Base-by-base conservation (phyloP, 2,329 filamentous ascomycete species). In the Lithohypha guttulata region DNA sequence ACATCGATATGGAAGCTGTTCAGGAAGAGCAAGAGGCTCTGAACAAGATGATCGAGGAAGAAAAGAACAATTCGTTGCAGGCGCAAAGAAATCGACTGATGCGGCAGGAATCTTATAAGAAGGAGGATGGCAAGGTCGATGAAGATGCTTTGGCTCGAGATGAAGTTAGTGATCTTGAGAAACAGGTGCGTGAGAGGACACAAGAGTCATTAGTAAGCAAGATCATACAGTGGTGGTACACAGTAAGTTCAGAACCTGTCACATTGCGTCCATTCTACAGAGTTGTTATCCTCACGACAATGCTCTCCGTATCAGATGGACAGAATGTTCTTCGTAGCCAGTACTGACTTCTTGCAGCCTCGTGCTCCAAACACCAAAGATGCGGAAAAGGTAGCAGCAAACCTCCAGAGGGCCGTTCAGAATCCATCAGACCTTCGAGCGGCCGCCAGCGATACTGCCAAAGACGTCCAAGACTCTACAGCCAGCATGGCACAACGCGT, bases 1-100 rank as follows among this genome's bases (percentile, higher is more conserved):
- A 82, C 51, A 57, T 84, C 37, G 67, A 75, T 42, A 53, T 58
- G 14, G 51, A 51, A 4, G 63, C 68, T 33, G 53, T 67, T 2
- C 58, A 63, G n/a, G 57, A 56, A 6, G 64, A 69, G 46, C 59
- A 58, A 42, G 55, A 61, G 35, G 59, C 59, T 4, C 53, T 68
- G 17, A 53, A 52, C 9, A 52, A 49, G 25, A 62, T 61, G 44
- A 60, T 61, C 41, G 53, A 55, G 26, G 56, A 55, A 36, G 60
- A 64, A 35, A 62, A 63, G 42, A 48, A 51, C 26, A 31, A 52
- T 15, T 47, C 47, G n/a, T 41, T 43, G 7, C 43, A 42, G 19
- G 37, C 47, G 8, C 50, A 51, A 27, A 42, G 36, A 15, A 48
- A 45, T 26, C 42, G 49, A 40, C 33, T 52, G 19, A 27, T 49